Conservation (phyloP, 352 stramenopile species). For the Pythium utonaiense region DNA sequence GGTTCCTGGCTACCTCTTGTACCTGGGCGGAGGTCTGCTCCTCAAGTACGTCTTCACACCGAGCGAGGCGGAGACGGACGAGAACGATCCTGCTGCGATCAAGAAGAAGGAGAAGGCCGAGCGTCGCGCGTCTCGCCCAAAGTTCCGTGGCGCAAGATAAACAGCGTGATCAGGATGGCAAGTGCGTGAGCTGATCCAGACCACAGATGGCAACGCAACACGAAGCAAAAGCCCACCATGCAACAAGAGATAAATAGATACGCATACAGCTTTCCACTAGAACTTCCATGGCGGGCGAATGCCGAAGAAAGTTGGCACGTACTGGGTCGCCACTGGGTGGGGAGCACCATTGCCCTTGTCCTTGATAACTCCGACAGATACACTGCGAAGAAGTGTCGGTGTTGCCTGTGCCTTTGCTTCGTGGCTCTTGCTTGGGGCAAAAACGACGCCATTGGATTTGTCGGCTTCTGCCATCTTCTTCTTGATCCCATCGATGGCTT, state of each 20-base stretch:
- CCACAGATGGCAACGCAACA: too few relatives aligned
- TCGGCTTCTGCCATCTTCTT: conserved; percentile 9
- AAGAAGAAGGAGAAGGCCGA: conserved; percentile 83
- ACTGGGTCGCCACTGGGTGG: background rate
- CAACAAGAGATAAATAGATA: conserved; percentile 11
- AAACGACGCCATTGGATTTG: background rate
- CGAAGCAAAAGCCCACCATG: too few relatives aligned
- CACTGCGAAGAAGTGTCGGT: conserved; percentile 5
- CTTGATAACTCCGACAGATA: background rate
- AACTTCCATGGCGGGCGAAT: conserved; percentile 23
- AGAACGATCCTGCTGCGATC: conserved; percentile 46
- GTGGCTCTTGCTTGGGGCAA: background rate
- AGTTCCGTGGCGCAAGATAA: conserved; percentile 23
- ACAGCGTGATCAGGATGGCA: background rate
- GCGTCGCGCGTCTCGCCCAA: conserved; percentile 25
- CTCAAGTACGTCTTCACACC: conserved; percentile 85
- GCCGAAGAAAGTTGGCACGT: conserved; percentile 12
- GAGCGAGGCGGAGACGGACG: conserved; percentile 36
- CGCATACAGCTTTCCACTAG: background rate
- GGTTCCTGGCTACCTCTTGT: conserved; percentile 82
- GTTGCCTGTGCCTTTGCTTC: background rate
- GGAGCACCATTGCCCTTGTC: background rate
- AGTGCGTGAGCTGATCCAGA: background rate
- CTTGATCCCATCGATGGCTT: conserved; percentile 49
- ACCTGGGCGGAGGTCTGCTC: conserved; percentile 67